Percentiles rank a stretch among this genome's conserved stretches.
These are phyloP conservation scores for Linnemannia zychae DNA, from an alignment of 192 early-diverging fungal genomes.

Conservation along the genomic window DNA sequence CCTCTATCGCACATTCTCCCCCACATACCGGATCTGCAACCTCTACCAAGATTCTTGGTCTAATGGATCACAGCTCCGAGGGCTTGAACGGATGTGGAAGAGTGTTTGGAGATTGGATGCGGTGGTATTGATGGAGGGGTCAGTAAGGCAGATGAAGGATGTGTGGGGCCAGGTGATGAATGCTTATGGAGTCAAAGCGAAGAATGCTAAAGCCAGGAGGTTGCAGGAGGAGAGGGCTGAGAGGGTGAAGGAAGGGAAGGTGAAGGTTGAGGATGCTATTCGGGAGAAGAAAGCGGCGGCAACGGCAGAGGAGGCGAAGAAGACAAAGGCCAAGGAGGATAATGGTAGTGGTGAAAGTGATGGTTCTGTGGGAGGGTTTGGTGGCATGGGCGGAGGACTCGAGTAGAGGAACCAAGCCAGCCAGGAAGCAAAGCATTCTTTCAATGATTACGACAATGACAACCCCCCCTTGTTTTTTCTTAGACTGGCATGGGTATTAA, in stretches of 20 bases:
- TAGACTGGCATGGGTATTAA: too few relatives aligned
- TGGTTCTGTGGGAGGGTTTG: not conserved
- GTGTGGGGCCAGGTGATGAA: slow-evolving; percentile 38
- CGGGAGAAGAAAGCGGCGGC: not conserved
- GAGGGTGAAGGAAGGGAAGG: not conserved
- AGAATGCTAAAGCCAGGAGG: not conserved
- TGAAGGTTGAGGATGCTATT: not conserved
- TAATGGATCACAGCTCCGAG: slow-evolving; percentile 37
- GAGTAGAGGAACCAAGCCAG: not conserved
- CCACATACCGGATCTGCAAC: slow-evolving; percentile 35
- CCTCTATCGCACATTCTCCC: slow-evolving; percentile 48
- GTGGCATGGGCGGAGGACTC: not conserved
- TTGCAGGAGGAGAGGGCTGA: not conserved
- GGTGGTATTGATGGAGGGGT: slow-evolving; percentile 6
- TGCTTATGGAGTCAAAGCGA: slow-evolving; percentile 27
- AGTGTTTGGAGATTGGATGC: slow-evolving; percentile 33
- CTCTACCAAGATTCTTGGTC: slow-evolving; percentile 37
- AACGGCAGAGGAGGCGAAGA: not conserved
- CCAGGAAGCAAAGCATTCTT: too few relatives aligned
- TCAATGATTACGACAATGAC: too few relatives aligned
- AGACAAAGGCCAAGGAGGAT: not conserved
- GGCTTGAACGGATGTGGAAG: slow-evolving; percentile 23
- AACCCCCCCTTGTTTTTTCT: too few relatives aligned
- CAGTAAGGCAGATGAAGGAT: slow-evolving; percentile 30
- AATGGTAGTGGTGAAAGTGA: not conserved